phyloP scores from a whole-genome alignment of 305 asterid genomes.

The Fraxinus paxiana region DNA sequence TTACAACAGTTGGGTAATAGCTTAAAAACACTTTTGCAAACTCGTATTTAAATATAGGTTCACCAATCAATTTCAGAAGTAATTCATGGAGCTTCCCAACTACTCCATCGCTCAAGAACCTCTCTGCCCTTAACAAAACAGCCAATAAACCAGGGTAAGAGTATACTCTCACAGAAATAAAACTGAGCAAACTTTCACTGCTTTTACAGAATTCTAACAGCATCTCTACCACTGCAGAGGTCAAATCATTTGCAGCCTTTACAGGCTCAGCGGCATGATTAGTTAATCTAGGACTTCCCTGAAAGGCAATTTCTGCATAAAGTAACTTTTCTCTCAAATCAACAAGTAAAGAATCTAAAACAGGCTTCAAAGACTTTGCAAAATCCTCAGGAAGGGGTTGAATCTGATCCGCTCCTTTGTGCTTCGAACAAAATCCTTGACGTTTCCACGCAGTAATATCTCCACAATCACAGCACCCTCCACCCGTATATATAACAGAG shows the following conservation, averaged over 20 bases:
- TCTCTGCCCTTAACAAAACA: constrained; percentile 71
- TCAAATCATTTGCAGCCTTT: constrained; percentile 57
- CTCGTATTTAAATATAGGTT: constrained; percentile 82
- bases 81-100: constrained; percentile 76
- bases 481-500: constrained; percentile 70
- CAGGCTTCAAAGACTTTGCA: constrained; percentile 66
- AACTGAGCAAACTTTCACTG: constrained; percentile 88
- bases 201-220: constrained; percentile 66
- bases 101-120: constrained; percentile 37
- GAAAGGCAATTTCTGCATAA: constrained; percentile 28
- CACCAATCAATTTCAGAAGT: constrained; percentile 81
- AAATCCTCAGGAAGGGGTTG: constrained; percentile 65
- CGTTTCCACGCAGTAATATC: constrained; percentile 96
- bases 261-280: constrained; percentile 32
- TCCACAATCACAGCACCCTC: constrained; percentile 99
- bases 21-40: constrained; percentile 75
- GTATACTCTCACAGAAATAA: constrained; percentile 67
- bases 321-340: constrained; percentile 63
- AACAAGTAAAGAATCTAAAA: constrained; percentile 56
- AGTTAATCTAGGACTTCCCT: constrained; percentile 38
- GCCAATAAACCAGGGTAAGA: constrained; percentile 65
- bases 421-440: constrained; percentile 89
- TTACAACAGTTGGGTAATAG: constrained; percentile 67
- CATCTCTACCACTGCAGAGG: constrained; percentile 70
- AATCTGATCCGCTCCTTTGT: constrained; percentile 80